Evolutionary conservation across 2,329 filamentous ascomycete species (phyloP), one percentile per base, ranked within the genome.

Genomic region (Thielaviopsis musarum): DNA sequence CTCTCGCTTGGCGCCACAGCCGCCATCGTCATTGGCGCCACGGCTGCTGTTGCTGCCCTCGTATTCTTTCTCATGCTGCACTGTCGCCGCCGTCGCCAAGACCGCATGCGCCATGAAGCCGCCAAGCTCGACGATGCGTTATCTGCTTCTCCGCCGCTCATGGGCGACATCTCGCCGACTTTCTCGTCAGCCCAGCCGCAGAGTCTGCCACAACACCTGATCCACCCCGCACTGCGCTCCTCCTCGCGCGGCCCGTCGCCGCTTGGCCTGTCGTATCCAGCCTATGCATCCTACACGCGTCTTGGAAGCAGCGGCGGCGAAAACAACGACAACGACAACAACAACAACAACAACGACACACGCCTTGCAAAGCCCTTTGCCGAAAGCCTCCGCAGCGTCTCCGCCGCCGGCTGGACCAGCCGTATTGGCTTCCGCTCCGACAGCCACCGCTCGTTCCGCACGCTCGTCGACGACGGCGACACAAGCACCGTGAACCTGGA

Each of bases 1-100:
- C 59, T 63, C n/a, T 45, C 62, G 5, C 52, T 52, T 22, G 57
- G 59, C 38, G 55, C 59, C 12, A 59, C 58, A 13, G 30, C 58
- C 28, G 62, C 57, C 17, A 53, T 63, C 15, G 52, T 56, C 5
- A 45, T 61, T 26, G 59, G 62, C 26, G 57, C 54, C 3, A 55
- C 55, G 21, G 51, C 56, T 19, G 54, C 41, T 7, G 53, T 52
- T n/a, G 12, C 58, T 13, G 52, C 51, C 21, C n/a, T 60, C 45
- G 53, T 24, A 53, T 24, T 54, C 13, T 49, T 62, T 21, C 15
- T 62, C 6, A 13, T 60, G 9, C 38, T 53, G 15, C 52, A 55
- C n/a, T 53, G 56, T 21, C 57, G 59, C 30, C 56, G 57, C 51
- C 41, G 53, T 24, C 56, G 45, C 26, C 52, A 52, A 45, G 28